Evolutionary conservation across 257 asterid genomes (phyloP).

Genomic region (Scutellaria barbata): DNA sequence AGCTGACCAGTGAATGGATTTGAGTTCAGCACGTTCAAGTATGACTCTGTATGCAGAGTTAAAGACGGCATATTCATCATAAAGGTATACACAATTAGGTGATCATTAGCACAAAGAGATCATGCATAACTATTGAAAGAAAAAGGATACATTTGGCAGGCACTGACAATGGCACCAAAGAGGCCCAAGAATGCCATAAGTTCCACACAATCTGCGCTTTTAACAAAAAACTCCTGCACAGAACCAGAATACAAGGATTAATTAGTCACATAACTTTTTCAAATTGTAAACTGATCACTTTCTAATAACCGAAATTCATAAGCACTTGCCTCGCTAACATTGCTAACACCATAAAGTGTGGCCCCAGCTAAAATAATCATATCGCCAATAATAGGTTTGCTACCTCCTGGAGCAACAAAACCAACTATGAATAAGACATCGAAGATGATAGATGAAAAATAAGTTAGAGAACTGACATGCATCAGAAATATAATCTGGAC

Average conservation of each 20-base stretch:
- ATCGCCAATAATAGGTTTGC: slow-evolving; percentile 83
- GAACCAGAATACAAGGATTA: slow-evolving; percentile 31
- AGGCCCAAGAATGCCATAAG: slow-evolving; percentile 92
- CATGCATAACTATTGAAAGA: not conserved
- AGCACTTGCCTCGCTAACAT: slow-evolving; percentile 82
- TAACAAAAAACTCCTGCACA: slow-evolving; percentile 81
- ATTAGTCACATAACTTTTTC: not conserved
- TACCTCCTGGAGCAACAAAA: slow-evolving; percentile 61
- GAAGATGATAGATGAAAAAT: not conserved
- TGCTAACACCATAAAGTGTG: slow-evolving; percentile 86
- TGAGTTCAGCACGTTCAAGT: slow-evolving; percentile 84
- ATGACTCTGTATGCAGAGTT: slow-evolving; percentile 61
- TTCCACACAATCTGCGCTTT: slow-evolving; percentile 81
- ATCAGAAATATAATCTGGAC: too few relatives aligned
- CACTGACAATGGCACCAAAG: slow-evolving; percentile 91
- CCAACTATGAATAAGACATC: slow-evolving; percentile 24
- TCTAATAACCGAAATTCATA: slow-evolving; percentile 6
- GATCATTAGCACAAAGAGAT: slow-evolving; percentile 12
- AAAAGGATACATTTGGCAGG: slow-evolving; percentile 81
- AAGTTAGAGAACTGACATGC: not conserved
- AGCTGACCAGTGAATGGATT: slow-evolving; percentile 73
- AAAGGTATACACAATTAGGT: not conserved
- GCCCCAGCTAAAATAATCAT: slow-evolving; percentile 85
- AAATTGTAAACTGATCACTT: not conserved
- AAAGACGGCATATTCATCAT: slow-evolving; percentile 41